Base-by-base conservation (phyloP, 2,329 filamentous ascomycete species). In the Xylaria sp. region DNA sequence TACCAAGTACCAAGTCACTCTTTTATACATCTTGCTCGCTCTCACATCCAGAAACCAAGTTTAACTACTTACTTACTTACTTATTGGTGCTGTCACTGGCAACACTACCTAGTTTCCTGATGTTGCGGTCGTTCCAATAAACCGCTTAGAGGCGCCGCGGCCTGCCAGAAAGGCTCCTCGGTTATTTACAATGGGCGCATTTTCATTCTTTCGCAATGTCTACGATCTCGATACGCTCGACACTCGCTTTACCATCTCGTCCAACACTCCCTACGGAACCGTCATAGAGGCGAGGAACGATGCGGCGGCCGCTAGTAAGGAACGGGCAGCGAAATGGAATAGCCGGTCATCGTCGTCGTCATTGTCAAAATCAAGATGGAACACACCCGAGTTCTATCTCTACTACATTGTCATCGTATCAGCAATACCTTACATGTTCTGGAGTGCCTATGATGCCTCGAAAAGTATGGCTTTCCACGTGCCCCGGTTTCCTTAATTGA, bases 401-500 rank as follows among this genome's bases (percentile, higher is more conserved):
- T 98, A 99, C 83, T 92, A 90, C 74, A 57, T 91, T 23, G 81
- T 93, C 72, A 88, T 98, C 74, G 70, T 86, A 35, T 78, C 88
- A 5, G 85, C 84, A 64, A 85, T 98, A 29, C 93, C 93, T 9
- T 87, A 90, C 75, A 99, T 99, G 94, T 93, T 97, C 81, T 97
- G 93, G 84, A 85, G 91, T n/a, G 91, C 92, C 10, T 92, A 94
- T 73, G 88, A 93, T 81, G 93, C 97, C 54, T 99, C 96, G 27
- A 88, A 90, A 81, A 87, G 94, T 94, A 81, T 66, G 85, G 44
- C 8, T 48, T 18, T 18, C 37, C 16, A 51, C 25, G 4, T 29
- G n/a, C 18, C 29, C 18, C 29, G 6, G 6, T 18, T 54, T 4
- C 51, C 16, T 21, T 21, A 6, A 21, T 47, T 21, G 1, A 21